Conservation (phyloP, 1,139 yeast species). For the Protomyces inouyei region DNA sequence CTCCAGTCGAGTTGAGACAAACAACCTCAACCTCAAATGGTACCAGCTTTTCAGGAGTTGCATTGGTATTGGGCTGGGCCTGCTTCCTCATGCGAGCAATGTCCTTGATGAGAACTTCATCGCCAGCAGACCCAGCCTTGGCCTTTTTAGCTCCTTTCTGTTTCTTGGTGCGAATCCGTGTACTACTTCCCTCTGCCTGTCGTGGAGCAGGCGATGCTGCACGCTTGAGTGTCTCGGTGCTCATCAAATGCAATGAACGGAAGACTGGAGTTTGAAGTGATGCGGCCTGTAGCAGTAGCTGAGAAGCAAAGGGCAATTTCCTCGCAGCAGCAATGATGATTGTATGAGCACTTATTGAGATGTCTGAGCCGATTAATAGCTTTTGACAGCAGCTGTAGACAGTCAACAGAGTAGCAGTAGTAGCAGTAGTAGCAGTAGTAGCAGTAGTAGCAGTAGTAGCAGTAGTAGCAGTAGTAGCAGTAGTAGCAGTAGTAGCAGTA, state of each 20-base stretch:
- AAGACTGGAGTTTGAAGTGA: no score
- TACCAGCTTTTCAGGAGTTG: conserved; percentile 47
- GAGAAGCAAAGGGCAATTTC: neutral
- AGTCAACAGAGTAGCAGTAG: no score
- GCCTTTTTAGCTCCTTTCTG: conserved; percentile 43
- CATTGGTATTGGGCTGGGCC: conserved; percentile 46
- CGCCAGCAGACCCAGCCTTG: conserved; percentile 42
- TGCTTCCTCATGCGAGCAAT: conserved; percentile 55
- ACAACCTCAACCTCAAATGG: conserved; percentile 56
- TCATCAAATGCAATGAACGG: neutral
- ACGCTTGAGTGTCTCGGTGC: neutral
- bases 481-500: no score
- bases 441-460: no score
- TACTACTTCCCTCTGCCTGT: conserved; percentile 3
- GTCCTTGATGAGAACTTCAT: conserved; percentile 74
- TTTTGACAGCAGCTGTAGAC: no score
- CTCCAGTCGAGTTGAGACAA: conserved; percentile 50
- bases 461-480: no score
- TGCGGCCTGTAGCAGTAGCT: neutral
- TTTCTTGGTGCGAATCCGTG: conserved; percentile 1
- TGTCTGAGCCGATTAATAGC: no score
- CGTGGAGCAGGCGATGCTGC: neutral
- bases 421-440: no score
- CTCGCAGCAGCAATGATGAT: no score
- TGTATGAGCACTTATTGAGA: no score